These are phyloP conservation scores for Ilex paraguariensis DNA, from an alignment of 305 asterid species.

Conservation along the genomic window DNA sequence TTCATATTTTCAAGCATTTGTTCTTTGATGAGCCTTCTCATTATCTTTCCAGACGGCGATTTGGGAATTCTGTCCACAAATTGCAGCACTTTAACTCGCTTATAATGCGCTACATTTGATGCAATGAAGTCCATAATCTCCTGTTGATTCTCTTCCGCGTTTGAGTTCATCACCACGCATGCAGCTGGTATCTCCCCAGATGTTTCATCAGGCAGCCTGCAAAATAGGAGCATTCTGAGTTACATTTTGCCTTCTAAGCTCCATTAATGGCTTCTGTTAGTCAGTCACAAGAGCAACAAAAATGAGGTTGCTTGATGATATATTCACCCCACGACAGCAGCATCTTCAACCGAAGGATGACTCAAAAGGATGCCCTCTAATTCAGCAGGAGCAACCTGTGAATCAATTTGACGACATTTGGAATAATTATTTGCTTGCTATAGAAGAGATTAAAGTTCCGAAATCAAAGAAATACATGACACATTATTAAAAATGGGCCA, in stretches of 20 bases:
- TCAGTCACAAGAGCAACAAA: too few relatives aligned
- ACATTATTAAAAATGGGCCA: too few relatives aligned
- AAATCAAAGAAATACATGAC: too few relatives aligned
- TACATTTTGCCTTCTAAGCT: too few relatives aligned
- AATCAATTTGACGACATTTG: neutral
- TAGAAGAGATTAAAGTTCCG: too few relatives aligned
- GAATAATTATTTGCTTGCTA: too few relatives aligned
- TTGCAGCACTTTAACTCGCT: constrained; percentile 51
- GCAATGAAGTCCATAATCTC: constrained; percentile 62
- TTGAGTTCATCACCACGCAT: constrained; percentile 55
- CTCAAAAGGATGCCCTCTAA: constrained; percentile 78
- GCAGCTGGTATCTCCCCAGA: constrained; percentile 90
- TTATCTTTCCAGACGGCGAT: constrained; percentile 80
- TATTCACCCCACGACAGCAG: constrained; percentile 80
- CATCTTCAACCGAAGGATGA: constrained; percentile 84
- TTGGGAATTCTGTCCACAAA: constrained; percentile 75
- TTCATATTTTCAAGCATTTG: constrained; percentile 35
- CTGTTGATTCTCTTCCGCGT: constrained; percentile 53
- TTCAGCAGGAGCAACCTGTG: constrained; percentile 94
- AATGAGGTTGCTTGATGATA: neutral
- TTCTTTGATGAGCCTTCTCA: constrained; percentile 77
- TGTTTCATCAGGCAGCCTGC: constrained; percentile 67
- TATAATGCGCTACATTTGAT: constrained; percentile 59
- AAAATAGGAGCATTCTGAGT: neutral
- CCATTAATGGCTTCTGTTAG: too few relatives aligned